A percentile compares a stretch with the other conserved stretches of the same genome.
Conservation (phyloP, 345 rosid species). For the Heritiera fomes region DNA sequence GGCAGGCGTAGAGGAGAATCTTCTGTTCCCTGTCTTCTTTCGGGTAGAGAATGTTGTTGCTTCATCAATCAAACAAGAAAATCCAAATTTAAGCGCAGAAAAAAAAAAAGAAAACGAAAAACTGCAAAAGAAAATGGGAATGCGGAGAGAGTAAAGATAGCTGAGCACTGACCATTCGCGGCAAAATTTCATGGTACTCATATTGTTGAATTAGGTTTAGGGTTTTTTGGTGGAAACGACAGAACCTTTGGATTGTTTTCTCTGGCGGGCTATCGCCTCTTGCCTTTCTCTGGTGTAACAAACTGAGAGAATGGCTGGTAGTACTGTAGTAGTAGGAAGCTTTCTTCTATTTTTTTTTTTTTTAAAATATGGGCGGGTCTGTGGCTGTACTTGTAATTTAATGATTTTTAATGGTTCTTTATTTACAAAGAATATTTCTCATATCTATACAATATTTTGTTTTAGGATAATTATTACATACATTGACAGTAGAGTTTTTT, state of each 20-base stretch:
- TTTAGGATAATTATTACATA: too few species aligned
- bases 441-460: too few species aligned
- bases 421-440: too few species aligned
- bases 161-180: conserved; percentile 61
- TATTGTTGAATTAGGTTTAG: conserved; percentile 24
- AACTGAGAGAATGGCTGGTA: background rate
- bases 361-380: too few species aligned
- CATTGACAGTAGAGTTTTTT: too few species aligned
- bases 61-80: conserved; percentile 22
- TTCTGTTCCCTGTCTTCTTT: conserved; percentile 65
- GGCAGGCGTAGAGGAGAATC: conserved; percentile 75
- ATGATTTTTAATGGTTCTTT: too few species aligned
- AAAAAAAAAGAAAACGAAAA: background rate
- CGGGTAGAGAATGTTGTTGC: conserved; percentile 79
- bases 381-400: too few species aligned
- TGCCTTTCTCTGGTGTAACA: background rate
- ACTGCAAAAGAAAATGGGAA: background rate
- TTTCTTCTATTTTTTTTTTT: too few species aligned
- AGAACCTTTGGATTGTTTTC: too few species aligned
- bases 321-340: too few species aligned
- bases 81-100: background rate
- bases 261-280: conserved; percentile 12
- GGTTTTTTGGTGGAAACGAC: background rate
- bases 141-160: background rate
- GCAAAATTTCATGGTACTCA: conserved; percentile 92